Conservation (phyloP, 805 yeast species). For the Metschnikowia kunwiensis region DNA sequence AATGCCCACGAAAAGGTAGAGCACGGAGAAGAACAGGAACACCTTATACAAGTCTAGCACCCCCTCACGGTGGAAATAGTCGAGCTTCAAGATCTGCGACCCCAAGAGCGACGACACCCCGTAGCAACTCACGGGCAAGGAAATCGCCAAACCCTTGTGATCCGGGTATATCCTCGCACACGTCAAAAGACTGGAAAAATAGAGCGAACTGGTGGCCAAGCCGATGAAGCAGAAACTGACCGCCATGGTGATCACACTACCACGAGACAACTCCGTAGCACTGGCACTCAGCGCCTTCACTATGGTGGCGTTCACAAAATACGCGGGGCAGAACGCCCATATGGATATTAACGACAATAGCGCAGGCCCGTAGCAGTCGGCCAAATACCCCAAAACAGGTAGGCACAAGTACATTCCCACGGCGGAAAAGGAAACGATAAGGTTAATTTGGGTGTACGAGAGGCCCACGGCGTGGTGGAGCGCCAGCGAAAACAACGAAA, state of each 20-base stretch:
- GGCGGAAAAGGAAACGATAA: constrained; percentile 69
- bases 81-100: constrained; percentile 53
- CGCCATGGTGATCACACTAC: constrained; percentile 38
- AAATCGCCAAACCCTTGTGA: constrained; percentile 74
- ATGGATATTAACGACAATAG: constrained; percentile 60
- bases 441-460: constrained; percentile 61
- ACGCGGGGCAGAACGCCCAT: constrained; percentile 65
- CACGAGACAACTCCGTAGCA: constrained; percentile 27
- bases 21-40: constrained; percentile 48
- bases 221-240: constrained; percentile 60
- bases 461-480: constrained; percentile 59
- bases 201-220: constrained; percentile 67
- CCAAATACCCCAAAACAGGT: constrained; percentile 76
- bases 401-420: constrained; percentile 82
- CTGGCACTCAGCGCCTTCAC: constrained; percentile 16
- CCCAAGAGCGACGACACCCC: constrained; percentile 80
- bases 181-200: constrained; percentile 67
- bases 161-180: constrained; percentile 85
- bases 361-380: constrained; percentile 85
- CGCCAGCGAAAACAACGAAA: constrained; percentile 74
- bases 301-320: constrained; percentile 39
- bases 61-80: constrained; percentile 33
- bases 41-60: constrained; percentile 48
- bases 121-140: constrained; percentile 83
- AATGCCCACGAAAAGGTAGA: constrained; percentile 56